phyloP scores from a whole-genome alignment of 495 filamentous ascomycete species.

The Penicillium parvum region DNA sequence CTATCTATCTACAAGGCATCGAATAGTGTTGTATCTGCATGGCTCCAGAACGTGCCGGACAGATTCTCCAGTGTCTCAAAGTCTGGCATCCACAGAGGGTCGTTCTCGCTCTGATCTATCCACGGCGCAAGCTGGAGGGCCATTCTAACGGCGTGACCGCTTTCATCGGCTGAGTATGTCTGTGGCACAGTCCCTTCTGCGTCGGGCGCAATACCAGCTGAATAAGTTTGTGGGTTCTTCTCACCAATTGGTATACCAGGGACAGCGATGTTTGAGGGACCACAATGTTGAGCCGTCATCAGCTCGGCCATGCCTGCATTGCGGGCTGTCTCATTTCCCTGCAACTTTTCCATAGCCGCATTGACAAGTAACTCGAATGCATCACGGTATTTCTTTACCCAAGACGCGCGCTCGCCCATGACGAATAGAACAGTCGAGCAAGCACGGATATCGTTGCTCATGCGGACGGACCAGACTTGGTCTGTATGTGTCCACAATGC shows the following conservation, averaged over 20 bases:
- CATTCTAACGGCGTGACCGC: slow-evolving; percentile 40
- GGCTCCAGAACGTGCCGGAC: slow-evolving; percentile 34
- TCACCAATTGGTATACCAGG: slow-evolving; percentile 16
- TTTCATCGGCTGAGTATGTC: slow-evolving; percentile 15
- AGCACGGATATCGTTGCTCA: slow-evolving; percentile 52
- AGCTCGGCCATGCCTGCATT: slow-evolving; percentile 40
- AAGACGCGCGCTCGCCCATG: slow-evolving; percentile 50
- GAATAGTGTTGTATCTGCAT: slow-evolving; percentile 31
- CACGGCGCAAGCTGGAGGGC: slow-evolving; percentile 44
- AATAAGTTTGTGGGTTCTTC: slow-evolving; percentile 12
- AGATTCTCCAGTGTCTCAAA: slow-evolving; percentile 43
- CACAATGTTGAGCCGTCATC: slow-evolving; percentile 37
- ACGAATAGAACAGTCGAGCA: slow-evolving; percentile 52
- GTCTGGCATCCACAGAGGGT: slow-evolving; percentile 45
- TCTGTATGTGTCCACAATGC: slow-evolving; percentile 45
- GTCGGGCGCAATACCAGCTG: slow-evolving; percentile 13
- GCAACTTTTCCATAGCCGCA: slow-evolving; percentile 51
- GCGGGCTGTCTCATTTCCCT: slow-evolving; percentile 35
- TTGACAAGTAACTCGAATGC: slow-evolving; percentile 51
- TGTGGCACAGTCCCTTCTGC: slow-evolving; percentile 1
- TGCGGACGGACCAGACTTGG: slow-evolving; percentile 47
- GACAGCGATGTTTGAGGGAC: slow-evolving; percentile 7
- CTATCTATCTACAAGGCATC: slow-evolving; percentile 25
- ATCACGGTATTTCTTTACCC: slow-evolving; percentile 52
- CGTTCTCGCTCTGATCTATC: slow-evolving; percentile 41